Conservation (phyloP, 2,329 filamentous ascomycete species). For the Phaeosphaeria sp. region DNA sequence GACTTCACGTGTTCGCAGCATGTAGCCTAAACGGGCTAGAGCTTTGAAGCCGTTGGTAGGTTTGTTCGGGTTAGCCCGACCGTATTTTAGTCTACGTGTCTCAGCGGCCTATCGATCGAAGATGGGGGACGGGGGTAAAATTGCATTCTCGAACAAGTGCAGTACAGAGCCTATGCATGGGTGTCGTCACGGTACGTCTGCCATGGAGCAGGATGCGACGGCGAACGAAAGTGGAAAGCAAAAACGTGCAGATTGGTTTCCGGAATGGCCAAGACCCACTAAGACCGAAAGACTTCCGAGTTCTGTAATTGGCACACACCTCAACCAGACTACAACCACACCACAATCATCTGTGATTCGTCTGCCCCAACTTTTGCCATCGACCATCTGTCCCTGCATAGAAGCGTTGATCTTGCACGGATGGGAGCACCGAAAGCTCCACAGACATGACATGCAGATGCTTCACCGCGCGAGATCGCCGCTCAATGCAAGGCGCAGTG, state of each 20-base stretch:
- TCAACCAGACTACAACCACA: background rate
- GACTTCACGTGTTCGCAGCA: constrained; percentile 31
- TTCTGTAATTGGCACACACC: background rate
- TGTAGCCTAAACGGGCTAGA: constrained; percentile 21
- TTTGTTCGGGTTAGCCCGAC: background rate
- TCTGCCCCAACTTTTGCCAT: background rate
- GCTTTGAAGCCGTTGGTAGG: background rate
- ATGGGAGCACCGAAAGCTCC: background rate
- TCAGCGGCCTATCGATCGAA: background rate
- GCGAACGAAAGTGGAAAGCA: background rate
- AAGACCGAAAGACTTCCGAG: background rate
- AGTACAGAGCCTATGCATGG: background rate
- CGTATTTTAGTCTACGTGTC: background rate
- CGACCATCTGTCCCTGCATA: background rate
- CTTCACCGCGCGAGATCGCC: background rate
- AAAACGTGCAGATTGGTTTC: background rate
- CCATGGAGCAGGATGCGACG: background rate
- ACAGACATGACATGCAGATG: background rate
- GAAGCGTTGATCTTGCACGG: background rate
- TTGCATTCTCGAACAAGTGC: background rate
- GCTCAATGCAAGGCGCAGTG: background rate
- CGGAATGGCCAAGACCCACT: background rate
- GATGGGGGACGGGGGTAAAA: background rate
- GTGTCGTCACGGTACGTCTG: background rate
- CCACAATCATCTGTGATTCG: background rate